Evolutionary conservation across 1,284 basidiomycete genomes (phyloP).

Genomic region (Agaricales sp.): DNA sequence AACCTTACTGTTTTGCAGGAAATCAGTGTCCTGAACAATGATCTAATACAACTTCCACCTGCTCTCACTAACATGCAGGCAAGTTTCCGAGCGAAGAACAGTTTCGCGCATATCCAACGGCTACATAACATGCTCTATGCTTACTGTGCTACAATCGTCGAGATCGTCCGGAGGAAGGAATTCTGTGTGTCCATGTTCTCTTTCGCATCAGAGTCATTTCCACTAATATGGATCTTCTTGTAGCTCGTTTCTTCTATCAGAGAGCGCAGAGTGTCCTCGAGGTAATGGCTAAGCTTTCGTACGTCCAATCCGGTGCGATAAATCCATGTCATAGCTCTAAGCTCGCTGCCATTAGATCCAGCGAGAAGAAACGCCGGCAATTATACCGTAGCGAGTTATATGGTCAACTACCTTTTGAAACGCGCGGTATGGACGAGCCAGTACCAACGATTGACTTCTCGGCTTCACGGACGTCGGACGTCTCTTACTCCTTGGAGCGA

Average conservation of each 20-base stretch:
- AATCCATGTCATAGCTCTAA: not conserved
- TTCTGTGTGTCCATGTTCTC: conserved; percentile 44
- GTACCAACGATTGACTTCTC: conserved; percentile 73
- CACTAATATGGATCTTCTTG: not conserved
- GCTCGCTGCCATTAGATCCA: conserved; percentile 32
- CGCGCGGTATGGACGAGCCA: conserved; percentile 63
- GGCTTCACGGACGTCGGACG: conserved; percentile 44
- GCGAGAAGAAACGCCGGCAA: conserved; percentile 68
- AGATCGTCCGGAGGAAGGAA: conserved; percentile 84
- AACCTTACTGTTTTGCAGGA: conserved; percentile 55
- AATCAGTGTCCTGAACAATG: conserved; percentile 68
- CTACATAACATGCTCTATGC: conserved; percentile 88
- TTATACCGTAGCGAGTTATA: conserved; percentile 71
- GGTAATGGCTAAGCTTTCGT: conserved; percentile 78
- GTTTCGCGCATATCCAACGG: conserved; percentile 84
- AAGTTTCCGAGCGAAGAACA: conserved; percentile 65
- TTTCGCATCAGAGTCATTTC: not conserved
- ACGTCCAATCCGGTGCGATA: conserved; percentile 23
- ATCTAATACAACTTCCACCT: conserved; percentile 60
- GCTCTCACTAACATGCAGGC: conserved; percentile 54
- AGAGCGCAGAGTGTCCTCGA: conserved; percentile 70
- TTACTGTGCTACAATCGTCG: conserved; percentile 87
- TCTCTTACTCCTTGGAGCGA: conserved; percentile 54
- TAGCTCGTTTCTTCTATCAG: conserved; percentile 70
- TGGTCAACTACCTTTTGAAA: conserved; percentile 73